Percentiles rank a stretch among this genome's conserved stretches.
Evolutionary conservation across 768 basidiomycete genomes (phyloP).

Genomic region (Serendipita sp.): DNA sequence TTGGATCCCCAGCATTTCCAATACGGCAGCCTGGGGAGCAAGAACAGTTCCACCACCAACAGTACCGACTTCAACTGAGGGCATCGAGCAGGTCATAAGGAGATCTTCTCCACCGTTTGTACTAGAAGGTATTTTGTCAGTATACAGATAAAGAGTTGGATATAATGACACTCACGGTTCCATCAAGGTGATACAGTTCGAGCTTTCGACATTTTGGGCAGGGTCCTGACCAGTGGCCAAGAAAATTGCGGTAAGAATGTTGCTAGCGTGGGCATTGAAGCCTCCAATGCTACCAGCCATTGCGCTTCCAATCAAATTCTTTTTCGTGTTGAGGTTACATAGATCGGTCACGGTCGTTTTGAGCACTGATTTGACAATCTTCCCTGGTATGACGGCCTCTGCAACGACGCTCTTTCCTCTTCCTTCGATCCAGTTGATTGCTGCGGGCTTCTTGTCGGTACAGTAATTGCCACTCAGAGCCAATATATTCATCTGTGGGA

Average conservation of each 20-base stretch:
- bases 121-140: constrained; percentile 24
- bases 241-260: constrained; percentile 90
- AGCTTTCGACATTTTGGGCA: constrained; percentile 97
- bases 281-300: constrained; percentile 98
- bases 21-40: constrained; percentile 71
- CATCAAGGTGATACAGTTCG: constrained; percentile 98
- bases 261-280: constrained; percentile 96
- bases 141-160: background rate
- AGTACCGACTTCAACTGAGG: constrained; percentile 97
- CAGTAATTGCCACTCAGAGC: constrained; percentile 96
- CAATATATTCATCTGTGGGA: constrained; percentile 82
- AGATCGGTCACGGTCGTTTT: constrained; percentile 88
- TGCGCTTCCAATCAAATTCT: constrained; percentile 92
- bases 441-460: constrained; percentile 98
- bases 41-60: constrained; percentile 94
- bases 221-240: constrained; percentile 97
- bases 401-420: constrained; percentile 96
- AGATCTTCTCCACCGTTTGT: constrained; percentile 81
- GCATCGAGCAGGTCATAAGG: constrained; percentile 89
- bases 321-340: constrained; percentile 86
- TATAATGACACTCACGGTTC: constrained; percentile 57
- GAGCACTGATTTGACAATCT: constrained; percentile 72
- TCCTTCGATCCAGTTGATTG: constrained; percentile 99
- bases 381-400: constrained; percentile 82
- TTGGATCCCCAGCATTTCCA: constrained; percentile 84